Conservation (phyloP, 257 asterid species). For the Penstemon eatonii region DNA sequence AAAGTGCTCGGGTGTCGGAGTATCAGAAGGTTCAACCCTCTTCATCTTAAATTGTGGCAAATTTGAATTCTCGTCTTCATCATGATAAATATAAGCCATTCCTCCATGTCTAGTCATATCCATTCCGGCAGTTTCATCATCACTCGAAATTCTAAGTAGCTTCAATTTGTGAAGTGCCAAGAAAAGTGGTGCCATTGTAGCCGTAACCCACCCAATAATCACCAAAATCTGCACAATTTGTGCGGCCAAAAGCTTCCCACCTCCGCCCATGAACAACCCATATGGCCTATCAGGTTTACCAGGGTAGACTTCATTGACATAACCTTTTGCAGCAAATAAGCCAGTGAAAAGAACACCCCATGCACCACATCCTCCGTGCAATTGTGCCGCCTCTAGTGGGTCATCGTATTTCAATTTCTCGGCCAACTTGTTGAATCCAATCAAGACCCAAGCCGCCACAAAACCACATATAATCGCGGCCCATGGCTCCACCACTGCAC, state of each 20-base stretch:
- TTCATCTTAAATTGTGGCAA: conserved; percentile 43
- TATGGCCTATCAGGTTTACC: conserved; percentile 48
- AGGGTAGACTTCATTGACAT: conserved; percentile 49
- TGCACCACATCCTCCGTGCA: conserved; percentile 72
- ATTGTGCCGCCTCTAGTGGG: conserved; percentile 68
- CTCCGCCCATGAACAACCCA: conserved; percentile 76
- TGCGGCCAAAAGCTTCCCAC: conserved; percentile 63
- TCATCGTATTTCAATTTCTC: conserved; percentile 53
- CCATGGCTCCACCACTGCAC: conserved; percentile 71
- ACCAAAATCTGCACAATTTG: conserved; percentile 57
- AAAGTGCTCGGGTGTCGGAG: no score
- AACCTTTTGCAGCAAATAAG: conserved; percentile 46
- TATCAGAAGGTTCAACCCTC: conserved; percentile 29
- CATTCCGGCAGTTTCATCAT: conserved; percentile 69
- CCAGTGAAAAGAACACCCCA: conserved; percentile 72
- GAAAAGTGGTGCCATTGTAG: conserved; percentile 64
- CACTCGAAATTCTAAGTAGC: conserved; percentile 50
- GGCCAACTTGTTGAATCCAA: conserved; percentile 59
- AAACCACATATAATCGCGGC: conserved; percentile 71
- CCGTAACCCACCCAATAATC: conserved; percentile 57
- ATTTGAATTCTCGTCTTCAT: conserved; percentile 45
- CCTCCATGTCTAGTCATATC: conserved; percentile 70
- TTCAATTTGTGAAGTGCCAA: conserved; percentile 43
- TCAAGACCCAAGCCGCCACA: conserved; percentile 59
- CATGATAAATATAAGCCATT: conserved; percentile 60